Base-by-base conservation (phyloP, 192 early-diverging fungal genomes). In the Gamsiella multidivaricata region DNA sequence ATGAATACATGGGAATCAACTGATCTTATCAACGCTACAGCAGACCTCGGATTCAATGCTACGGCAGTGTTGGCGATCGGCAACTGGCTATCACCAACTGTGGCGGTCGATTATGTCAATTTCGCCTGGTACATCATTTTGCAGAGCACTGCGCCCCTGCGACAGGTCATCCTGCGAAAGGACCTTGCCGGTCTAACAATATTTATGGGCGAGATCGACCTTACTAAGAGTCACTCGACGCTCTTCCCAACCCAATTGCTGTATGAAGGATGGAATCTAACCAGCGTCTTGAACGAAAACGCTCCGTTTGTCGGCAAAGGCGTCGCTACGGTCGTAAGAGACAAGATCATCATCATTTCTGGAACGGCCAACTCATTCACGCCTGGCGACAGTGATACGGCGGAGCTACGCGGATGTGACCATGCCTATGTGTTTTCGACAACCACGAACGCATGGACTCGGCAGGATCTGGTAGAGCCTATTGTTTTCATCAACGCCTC, bases 361-460 rank as follows among this genome's bases (percentile, higher is more conserved):
- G 74, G 74, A 20, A 78, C 74, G 14, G 74, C 74, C 54, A 78
- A 78, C 28, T 68, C 74, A 6, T 78, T 78, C 17, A 78, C 74
- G 5, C 54, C 65, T 20, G 65, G 65, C 12, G 74, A 78, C 32
- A 54, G 60, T 4, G 36, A 69, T 3, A n/a, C 15, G 1, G 45
- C 33, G 0, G 46, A 78, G 20, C 33, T 78, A 18, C 51, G 74
- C 25, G 65, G 65, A 1, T 78, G 74, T 36, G 66, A 78, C 17
- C 74, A 78, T 53, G 74, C 66, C 28, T 78, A 78, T 22, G 10
- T 78, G 20, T 78, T 53, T 52, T 69, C 74, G 2, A 68, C 54
- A 0, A 42, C 31, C 1, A 47, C 31, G 29, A 43, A 41, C 18
- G 59, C 45, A 6, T 78, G 74, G 74, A 33, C 43, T 31, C 41